Base-by-base conservation (phyloP, 2,329 filamentous ascomycete species). In the Daldinia sp. region DNA sequence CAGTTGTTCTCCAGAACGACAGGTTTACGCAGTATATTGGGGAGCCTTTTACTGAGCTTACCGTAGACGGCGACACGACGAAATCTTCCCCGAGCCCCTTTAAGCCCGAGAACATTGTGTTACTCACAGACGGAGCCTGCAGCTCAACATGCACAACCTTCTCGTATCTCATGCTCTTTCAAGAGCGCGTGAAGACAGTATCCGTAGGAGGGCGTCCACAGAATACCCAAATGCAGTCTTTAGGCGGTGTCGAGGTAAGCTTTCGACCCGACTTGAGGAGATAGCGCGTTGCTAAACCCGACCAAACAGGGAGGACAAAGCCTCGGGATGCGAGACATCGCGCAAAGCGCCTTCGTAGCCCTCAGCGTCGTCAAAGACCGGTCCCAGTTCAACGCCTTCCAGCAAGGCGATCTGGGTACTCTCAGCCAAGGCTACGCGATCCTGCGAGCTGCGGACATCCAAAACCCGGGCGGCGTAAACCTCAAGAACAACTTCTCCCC, bases 71-170 rank as follows among this genome's bases (percentile, higher is more conserved):
- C 21, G 76, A 73, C 65, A 73, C 76, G 7, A 68, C 77, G 3
- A 79, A 80, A 66, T 74, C 79, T 1, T 77, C 78, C 0, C 70
- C 78, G 32, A 82, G 83, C 4, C 71, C 75, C n/a, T 87, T 87
- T 71, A 73, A 74, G 0, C 76, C 82, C 0, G 80, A 85, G 55
- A 79, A 87, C 69, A 78, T 87, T 17, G 78, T 85, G 27, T 72
- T 86, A 32, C 79, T 85, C 17, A 82, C 81, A 0, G 83, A 87
- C 66, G 83, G 83, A 29, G 81, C 81, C 55, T 87, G 84, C 68
- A 81, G 80, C 13, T 84, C 82, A 1, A 83, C 84, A 1, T 87
- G 84, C 72, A 80, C 83, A 11, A 79, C 85, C 34, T 85, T 87
- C 70, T 77, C 78, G 1, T 84, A 87, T 64, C 76, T 86, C 43